Percentiles rank a stretch among this genome's conserved stretches.
phyloP scores from a whole-genome alignment of 169 alveolate species.

The Eimeria acervulina region DNA sequence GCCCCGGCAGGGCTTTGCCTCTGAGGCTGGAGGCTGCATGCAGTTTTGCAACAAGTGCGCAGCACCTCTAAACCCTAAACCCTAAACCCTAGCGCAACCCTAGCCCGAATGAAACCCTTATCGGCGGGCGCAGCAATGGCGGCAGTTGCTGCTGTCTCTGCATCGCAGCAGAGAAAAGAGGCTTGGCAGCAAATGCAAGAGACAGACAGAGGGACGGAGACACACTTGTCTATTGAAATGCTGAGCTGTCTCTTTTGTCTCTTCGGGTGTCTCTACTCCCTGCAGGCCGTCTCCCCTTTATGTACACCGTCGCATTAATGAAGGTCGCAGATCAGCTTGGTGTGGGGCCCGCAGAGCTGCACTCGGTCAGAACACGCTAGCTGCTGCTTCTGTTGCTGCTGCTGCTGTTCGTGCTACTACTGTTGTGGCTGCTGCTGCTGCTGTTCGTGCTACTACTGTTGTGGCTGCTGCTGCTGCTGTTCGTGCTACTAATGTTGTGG shows the following conservation, averaged over 20 bases:
- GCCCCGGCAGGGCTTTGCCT: slow-evolving; percentile 38
- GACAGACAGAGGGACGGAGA: background rate
- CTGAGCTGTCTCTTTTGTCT: background rate
- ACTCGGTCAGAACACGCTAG: slow-evolving; percentile 5
- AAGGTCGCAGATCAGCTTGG: slow-evolving; percentile 53
- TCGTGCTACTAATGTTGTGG: background rate
- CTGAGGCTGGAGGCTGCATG: slow-evolving; percentile 61
- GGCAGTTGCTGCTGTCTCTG: too few relatives aligned
- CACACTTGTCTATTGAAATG: background rate
- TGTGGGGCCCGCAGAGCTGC: slow-evolving; percentile 68
- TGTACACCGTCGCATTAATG: slow-evolving; percentile 25
- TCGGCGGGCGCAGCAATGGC: background rate
- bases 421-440: background rate
- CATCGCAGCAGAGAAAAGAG: background rate
- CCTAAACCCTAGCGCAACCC: background rate
- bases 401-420: background rate
- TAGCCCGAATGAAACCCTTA: background rate
- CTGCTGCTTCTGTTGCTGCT: slow-evolving; percentile 30
- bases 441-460: slow-evolving; percentile 31
- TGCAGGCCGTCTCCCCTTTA: slow-evolving; percentile 33
- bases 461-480: background rate
- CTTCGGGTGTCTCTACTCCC: background rate
- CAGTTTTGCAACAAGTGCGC: slow-evolving; percentile 20
- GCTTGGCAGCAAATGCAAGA: background rate
- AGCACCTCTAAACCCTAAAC: background rate